A percentile compares a stretch with the other conserved stretches of the same genome.
These are phyloP conservation scores for Geranium rotundifolium DNA, from an alignment of 345 rosid genomes.

Conservation along the genomic window DNA sequence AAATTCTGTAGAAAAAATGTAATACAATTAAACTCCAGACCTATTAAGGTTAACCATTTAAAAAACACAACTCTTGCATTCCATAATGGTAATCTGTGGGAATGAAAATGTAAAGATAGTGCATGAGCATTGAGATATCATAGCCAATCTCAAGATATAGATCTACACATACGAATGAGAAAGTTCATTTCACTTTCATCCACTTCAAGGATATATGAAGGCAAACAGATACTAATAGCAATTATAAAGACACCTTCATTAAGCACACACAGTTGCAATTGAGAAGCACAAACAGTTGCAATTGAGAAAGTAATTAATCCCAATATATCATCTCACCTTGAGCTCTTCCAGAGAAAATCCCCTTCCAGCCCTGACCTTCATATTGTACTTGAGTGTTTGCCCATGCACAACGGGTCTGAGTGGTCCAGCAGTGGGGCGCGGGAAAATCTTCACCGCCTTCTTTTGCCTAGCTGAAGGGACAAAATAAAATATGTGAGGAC, in stretches of 20 bases:
- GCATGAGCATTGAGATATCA: no score
- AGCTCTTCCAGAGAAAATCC: constrained; percentile 43
- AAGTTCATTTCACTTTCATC: no score
- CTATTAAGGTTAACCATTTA: no score
- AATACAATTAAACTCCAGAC: no score
- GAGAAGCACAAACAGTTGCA: background rate
- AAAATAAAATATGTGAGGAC: background rate
- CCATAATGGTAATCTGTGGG: background rate
- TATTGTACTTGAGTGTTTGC: constrained; percentile 37
- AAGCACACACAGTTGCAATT: no score
- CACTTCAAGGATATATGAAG: no score
- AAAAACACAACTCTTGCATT: no score
- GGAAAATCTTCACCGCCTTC: constrained; percentile 41
- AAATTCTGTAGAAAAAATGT: no score
- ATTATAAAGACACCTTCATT: background rate
- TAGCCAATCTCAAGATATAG: no score
- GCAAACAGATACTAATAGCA: no score
- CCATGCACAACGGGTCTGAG: constrained; percentile 44
- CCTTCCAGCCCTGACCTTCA: constrained; percentile 42
- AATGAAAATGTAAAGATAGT: background rate
- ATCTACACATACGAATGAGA: no score
- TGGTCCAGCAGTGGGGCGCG: constrained; percentile 41
- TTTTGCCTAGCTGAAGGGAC: constrained; percentile 26
- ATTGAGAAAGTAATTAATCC: background rate
- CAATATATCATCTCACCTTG: constrained; percentile 20